Conservation (phyloP, 2,329 filamentous ascomycete species). For the Cladophialophora carrionii region DNA sequence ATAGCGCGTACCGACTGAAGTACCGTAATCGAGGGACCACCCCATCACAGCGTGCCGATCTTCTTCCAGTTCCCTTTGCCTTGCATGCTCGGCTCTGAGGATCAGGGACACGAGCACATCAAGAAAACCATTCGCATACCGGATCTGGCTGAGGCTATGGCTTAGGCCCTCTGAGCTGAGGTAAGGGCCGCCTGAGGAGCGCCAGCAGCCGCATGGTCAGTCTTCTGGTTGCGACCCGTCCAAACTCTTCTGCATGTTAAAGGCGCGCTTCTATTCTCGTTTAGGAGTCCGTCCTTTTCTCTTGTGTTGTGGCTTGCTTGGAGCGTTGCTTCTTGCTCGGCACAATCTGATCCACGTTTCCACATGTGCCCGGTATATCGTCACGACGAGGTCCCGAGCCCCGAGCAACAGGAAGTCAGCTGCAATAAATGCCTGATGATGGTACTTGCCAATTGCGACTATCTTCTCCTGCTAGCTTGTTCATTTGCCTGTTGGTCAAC, state of each 20-base stretch:
- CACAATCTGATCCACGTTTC: background rate
- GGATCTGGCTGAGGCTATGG: background rate
- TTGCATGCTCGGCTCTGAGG: background rate
- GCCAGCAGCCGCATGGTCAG: background rate
- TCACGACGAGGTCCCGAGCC: background rate
- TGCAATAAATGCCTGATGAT: background rate
- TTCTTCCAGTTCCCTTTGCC: background rate
- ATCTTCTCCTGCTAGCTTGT: background rate
- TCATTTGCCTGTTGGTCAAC: background rate
- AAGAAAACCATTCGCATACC: background rate
- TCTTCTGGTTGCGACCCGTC: background rate
- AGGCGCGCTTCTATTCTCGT: background rate
- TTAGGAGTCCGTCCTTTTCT: background rate
- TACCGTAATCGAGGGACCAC: background rate
- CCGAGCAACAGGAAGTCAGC: background rate
- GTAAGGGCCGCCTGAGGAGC: constrained; percentile 5
- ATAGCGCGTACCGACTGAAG: background rate
- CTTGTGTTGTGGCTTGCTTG: background rate
- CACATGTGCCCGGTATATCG: background rate
- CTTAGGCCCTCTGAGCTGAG: constrained; percentile 3
- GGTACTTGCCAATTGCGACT: background rate
- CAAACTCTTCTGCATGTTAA: background rate
- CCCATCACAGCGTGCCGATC: background rate
- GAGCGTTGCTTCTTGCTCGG: background rate
- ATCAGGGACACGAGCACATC: no score